phyloP scores from a whole-genome alignment of 2,329 filamentous ascomycete genomes.

The Aspergillus fischeri region DNA sequence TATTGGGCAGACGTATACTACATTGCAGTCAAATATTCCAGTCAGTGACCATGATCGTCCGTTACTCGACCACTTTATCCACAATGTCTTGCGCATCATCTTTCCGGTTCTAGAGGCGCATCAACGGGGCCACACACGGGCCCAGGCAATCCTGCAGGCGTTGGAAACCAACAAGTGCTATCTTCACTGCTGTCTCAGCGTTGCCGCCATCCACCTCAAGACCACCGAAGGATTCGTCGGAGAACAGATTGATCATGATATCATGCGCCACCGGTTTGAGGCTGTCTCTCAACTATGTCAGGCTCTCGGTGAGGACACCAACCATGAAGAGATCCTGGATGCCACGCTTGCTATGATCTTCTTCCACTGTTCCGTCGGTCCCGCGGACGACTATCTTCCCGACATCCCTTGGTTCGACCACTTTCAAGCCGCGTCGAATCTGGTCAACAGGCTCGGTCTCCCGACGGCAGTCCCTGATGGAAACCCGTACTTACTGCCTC shows the following conservation, averaged over 20 bases:
- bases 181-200: slow-evolving; percentile 91
- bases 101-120: slow-evolving; percentile 91
- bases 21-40: slow-evolving; percentile 69
- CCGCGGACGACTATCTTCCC: slow-evolving; percentile 75
- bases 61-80: slow-evolving; percentile 85
- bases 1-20: slow-evolving; percentile 45
- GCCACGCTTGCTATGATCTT: slow-evolving; percentile 93
- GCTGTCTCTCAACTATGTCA: slow-evolving; percentile 84
- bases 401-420: slow-evolving; percentile 98
- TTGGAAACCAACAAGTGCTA: slow-evolving; percentile 90
- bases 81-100: slow-evolving; percentile 79
- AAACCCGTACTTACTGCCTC: slow-evolving; percentile 60
- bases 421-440: slow-evolving; percentile 82
- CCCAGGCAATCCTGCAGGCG: slow-evolving; percentile 79
- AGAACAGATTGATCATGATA: slow-evolving; percentile 80
- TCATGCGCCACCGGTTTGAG: slow-evolving; percentile 86
- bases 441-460: slow-evolving; percentile 81
- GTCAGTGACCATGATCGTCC: slow-evolving; percentile 84
- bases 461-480: slow-evolving; percentile 61
- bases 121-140: slow-evolving; percentile 75
- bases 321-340: slow-evolving; percentile 86
- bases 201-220: slow-evolving; percentile 89
- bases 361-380: slow-evolving; percentile 88
- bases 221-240: slow-evolving; percentile 62
- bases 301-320: slow-evolving; percentile 70